Evolutionary conservation across 1,284 basidiomycete species (phyloP), one percentile per base, ranked within the genome.

Genomic region (Fomitopsis betulina): DNA sequence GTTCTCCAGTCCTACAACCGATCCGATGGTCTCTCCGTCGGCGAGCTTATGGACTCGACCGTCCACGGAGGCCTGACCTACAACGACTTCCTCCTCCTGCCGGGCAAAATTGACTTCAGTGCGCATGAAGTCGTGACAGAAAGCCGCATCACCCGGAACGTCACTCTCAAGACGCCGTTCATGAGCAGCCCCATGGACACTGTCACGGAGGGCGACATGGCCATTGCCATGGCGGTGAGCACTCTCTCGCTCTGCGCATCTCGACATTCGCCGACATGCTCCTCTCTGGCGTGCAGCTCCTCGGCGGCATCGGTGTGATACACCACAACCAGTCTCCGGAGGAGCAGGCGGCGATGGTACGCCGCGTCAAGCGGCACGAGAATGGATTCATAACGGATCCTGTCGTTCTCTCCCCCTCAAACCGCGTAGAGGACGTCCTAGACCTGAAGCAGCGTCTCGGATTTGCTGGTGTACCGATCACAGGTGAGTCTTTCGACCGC

Each of bases 151-250:
- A 98, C 96, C 50, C 87, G 91, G 59, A 98, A 98, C 70, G 93
- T 98, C 65, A 79, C 83, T 43, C 83, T 99, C 69, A 98, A 95
- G 78, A 96, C 96, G 0, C 96, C 97, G 0, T 97, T 99, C 78
- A 81, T 98, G 78, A 97, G 94, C 73, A 96, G 94, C 60, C 96
- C 97, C 43, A 99, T 99, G 96, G 96, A 99, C 79, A 99, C 96
- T 35, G 96, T 99, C 65, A 99, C 97, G 3, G 96, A 98, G 78
- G 86, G 84, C 61, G 88, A 96, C 67, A 99, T 99, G 96, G 96
- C 96, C 55, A 97, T 99, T 70, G 81, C 91, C 50, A 88, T 98
- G 81, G 95, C 95, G 66, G 90, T 91, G 72, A 76, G 88, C 76
- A 59, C 47, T 30, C 61, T 54, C 37, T 50, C 58, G 59, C 60